Evolutionary conservation across 1,284 basidiomycete genomes (phyloP).

Genomic region (Pulveroboletus ridleyi): DNA sequence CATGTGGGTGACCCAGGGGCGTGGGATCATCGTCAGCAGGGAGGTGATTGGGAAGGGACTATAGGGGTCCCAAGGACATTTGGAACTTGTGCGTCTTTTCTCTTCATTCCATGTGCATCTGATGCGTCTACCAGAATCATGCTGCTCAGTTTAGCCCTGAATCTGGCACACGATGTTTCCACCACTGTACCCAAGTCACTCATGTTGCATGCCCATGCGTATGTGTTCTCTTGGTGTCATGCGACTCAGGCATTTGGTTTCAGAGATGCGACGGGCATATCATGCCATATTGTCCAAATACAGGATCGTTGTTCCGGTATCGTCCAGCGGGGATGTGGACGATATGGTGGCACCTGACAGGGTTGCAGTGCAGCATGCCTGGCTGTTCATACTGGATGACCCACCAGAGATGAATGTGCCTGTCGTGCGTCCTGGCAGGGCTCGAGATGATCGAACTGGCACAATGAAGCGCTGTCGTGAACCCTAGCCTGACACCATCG

Average conservation of each 20-base stretch:
- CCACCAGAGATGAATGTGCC: background rate
- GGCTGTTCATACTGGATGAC: background rate
- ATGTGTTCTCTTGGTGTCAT: background rate
- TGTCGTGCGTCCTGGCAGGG: background rate
- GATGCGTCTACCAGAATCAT: constrained; percentile 51
- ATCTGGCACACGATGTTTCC: constrained; percentile 46
- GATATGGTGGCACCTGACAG: background rate
- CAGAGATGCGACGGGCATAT: constrained; percentile 65
- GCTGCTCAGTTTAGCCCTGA: constrained; percentile 69
- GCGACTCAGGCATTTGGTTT: too few relatives aligned
- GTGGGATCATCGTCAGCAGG: constrained; percentile 71
- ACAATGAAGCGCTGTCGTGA: constrained; percentile 33
- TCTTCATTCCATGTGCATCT: background rate
- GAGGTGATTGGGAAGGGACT: constrained; percentile 64
- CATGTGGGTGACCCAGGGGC: constrained; percentile 78
- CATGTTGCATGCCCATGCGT: constrained; percentile 42
- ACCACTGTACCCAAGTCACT: too few relatives aligned
- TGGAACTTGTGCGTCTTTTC: constrained; percentile 58
- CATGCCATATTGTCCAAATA: constrained; percentile 79
- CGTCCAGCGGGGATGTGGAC: constrained; percentile 4
- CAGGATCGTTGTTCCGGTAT: constrained; percentile 57
- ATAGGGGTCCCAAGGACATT: constrained; percentile 73
- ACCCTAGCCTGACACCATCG: constrained; percentile 6
- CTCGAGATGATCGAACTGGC: background rate
- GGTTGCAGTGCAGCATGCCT: background rate